phyloP scores from a whole-genome alignment of 768 basidiomycete genomes.

The Boletus rex-veris region DNA sequence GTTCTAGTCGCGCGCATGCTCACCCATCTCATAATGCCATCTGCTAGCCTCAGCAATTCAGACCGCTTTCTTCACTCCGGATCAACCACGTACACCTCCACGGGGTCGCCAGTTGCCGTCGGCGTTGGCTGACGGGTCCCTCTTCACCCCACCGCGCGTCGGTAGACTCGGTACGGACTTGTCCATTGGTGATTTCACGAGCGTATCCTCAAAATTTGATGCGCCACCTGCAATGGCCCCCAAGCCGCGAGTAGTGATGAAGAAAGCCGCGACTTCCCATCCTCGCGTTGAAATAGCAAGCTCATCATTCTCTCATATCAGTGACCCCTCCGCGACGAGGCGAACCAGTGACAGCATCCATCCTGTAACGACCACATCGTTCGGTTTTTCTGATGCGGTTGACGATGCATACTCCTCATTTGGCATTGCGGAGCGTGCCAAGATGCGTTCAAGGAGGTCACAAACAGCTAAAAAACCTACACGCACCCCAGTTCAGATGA shows the following conservation, averaged over 20 bases:
- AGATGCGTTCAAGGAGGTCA: conserved; percentile 46
- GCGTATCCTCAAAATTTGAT: conserved; percentile 4
- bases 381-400: conserved; percentile 4
- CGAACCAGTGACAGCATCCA: conserved; percentile 21
- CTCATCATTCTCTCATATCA: conserved; percentile 22
- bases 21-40: not conserved
- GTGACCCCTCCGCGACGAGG: conserved; percentile 10
- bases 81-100: conserved; percentile 14
- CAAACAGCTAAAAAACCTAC: conserved; percentile 14
- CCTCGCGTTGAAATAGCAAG: not conserved
- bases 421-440: conserved; percentile 57
- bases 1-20: too few relatives aligned
- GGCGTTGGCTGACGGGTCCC: conserved; percentile 10
- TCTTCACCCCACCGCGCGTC: conserved; percentile 26
- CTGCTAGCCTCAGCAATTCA: conserved; percentile 18
- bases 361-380: conserved; percentile 10
- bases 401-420: conserved; percentile 24
- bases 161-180: not conserved
- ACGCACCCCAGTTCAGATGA: conserved; percentile 1
- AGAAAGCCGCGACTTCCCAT: conserved; percentile 6
- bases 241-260: conserved; percentile 22
- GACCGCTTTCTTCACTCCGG: conserved; percentile 15
- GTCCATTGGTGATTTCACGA: conserved; percentile 16
- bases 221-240: not conserved
- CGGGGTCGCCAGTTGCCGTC: conserved; percentile 5